Evolutionary conservation across 768 basidiomycete genomes (phyloP).

Genomic region (Gymnopilus junonius): DNA sequence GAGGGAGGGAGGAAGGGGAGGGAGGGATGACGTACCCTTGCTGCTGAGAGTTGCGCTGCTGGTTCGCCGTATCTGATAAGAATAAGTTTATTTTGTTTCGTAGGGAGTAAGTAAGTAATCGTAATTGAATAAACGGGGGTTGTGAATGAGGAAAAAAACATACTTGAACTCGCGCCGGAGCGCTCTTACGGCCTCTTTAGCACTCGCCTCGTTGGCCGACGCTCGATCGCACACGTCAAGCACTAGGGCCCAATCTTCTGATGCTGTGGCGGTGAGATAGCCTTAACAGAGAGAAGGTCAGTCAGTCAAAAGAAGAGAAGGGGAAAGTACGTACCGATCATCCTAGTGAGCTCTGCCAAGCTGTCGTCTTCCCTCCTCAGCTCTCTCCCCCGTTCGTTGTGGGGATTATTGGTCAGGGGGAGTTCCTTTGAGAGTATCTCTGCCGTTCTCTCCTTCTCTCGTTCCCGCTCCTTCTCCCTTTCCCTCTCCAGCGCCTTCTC

Average conservation of each 20-base stretch:
- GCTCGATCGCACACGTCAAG: slow-evolving; percentile 88
- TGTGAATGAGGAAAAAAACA: no score
- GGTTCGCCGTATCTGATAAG: slow-evolving; percentile 71
- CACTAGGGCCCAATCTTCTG: slow-evolving; percentile 83
- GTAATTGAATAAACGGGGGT: no score
- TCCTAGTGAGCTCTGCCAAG: slow-evolving; percentile 61
- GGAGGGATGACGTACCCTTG: slow-evolving; percentile 52
- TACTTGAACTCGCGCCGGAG: slow-evolving; percentile 87
- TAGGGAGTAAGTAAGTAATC: no score
- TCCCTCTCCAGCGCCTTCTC: no score
- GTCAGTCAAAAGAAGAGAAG: no score
- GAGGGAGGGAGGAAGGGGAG: no score
- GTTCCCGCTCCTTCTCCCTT: no score
- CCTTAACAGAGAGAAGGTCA: no score
- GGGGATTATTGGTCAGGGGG: not conserved
- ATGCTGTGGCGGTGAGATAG: slow-evolving; percentile 74
- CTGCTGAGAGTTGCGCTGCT: slow-evolving; percentile 74
- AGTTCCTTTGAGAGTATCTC: not conserved
- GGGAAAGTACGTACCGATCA: slow-evolving; percentile 71
- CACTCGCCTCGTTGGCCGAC: slow-evolving; percentile 68
- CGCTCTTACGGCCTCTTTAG: slow-evolving; percentile 85
- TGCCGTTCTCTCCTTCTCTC: not conserved
- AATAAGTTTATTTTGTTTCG: not conserved
- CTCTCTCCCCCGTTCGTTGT: slow-evolving; percentile 23
- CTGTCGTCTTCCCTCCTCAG: slow-evolving; percentile 46